Evolutionary conservation across 306 rosid genomes (phyloP).

Genomic region (Prunus mume): DNA sequence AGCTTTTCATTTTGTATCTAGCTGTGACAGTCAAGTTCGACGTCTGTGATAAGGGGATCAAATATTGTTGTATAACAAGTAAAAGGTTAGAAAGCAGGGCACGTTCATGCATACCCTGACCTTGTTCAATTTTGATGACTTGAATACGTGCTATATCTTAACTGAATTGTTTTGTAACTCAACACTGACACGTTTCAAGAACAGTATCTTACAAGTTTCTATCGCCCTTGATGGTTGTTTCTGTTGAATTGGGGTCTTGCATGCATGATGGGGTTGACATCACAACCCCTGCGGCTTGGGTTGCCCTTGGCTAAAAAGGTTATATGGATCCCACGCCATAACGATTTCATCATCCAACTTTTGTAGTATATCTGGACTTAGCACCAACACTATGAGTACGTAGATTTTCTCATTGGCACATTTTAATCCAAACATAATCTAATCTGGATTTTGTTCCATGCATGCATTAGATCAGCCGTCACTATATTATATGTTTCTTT

Average conservation of each 20-base stretch:
- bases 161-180: neutral
- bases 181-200: neutral
- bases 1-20: too few relatives aligned
- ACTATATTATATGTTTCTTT: too few relatives aligned
- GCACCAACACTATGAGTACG: neutral
- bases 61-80: neutral
- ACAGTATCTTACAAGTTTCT: neutral
- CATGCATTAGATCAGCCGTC: neutral
- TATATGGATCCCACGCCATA: neutral
- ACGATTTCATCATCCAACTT: neutral
- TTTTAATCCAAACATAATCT: neutral
- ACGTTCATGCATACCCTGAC: neutral
- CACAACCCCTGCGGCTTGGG: neutral
- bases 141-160: neutral
- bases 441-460: neutral
- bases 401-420: neutral
- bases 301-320: neutral
- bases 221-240: neutral
- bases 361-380: neutral
- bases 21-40: neutral
- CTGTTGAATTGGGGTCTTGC: neutral
- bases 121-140: neutral
- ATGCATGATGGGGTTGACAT: conserved; percentile 10
- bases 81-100: neutral
- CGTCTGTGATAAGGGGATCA: neutral